Conservation (phyloP, 2,329 filamentous ascomycete genomes). For the Juglanconis sp. region DNA sequence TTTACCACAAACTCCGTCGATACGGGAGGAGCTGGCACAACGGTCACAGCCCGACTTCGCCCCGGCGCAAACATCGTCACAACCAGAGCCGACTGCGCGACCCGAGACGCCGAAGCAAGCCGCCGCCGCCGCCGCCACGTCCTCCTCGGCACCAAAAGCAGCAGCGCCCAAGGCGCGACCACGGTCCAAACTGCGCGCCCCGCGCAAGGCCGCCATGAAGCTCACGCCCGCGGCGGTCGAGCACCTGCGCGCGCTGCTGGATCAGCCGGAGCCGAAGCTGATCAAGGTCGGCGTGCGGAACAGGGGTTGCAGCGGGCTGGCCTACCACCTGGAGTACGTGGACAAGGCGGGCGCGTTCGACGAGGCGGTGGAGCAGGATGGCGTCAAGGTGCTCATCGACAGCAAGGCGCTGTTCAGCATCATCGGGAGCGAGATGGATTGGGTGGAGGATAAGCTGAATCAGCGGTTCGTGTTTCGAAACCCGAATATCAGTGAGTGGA, state of each 20-base stretch:
- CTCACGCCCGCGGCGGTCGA: conserved; percentile 76
- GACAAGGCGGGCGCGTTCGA: conserved; percentile 87
- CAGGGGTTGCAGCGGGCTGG: conserved; percentile 86
- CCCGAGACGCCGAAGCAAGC: background rate
- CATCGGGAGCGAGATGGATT: conserved; percentile 98
- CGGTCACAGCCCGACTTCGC: conserved; percentile 51
- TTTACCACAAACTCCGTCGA: conserved; percentile 28
- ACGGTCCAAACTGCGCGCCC: conserved; percentile 58
- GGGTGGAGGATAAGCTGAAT: conserved; percentile 92
- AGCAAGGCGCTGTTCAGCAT: conserved; percentile 98
- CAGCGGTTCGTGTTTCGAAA: conserved; percentile 92
- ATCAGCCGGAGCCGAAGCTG: conserved; percentile 84
- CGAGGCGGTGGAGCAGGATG: conserved; percentile 91
- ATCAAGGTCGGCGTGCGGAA: conserved; percentile 95
- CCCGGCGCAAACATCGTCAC: conserved; percentile 24
- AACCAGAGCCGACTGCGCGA: background rate
- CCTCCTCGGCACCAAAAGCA: conserved; percentile 18
- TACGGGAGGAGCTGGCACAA: conserved; percentile 65
- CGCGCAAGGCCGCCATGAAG: conserved; percentile 88
- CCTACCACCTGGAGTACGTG: conserved; percentile 93
- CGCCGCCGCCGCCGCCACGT: background rate
- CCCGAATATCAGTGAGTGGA: conserved; percentile 89
- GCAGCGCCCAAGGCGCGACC: conserved; percentile 51
- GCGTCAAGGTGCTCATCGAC: conserved; percentile 92
- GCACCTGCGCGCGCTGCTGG: conserved; percentile 72